Base-by-base conservation (phyloP, 1,284 basidiomycete species). In the Coniferiporia weirii region DNA sequence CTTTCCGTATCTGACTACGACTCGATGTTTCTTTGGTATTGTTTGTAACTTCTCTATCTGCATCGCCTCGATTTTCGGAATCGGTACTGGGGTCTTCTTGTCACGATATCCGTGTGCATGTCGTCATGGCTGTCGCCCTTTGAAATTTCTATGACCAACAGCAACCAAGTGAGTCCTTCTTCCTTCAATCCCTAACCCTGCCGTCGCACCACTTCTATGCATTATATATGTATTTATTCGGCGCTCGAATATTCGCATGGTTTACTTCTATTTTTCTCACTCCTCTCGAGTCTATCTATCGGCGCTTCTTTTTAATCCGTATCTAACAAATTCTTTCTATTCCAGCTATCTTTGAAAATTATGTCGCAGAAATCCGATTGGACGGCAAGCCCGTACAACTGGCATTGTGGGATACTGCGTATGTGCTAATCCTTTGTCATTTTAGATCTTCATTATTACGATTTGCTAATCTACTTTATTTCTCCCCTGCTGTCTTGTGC, bases 381-480 rank as follows among this genome's bases (percentile, higher is more conserved):
- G 96, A 99, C 73, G 95, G 95, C 65, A 98, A 98, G 74, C 92
- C 95, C 46, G 91, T 98, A 20, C 95, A 98, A 72, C 76, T 98
- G 58, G 95, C 95, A 45, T 75, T 98, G 40, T 98, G 95, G 95
- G 95, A 98, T 80, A 98, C 95, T 60, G 95, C 95, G 93, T 93
- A 71, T 73, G 91, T 85, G 60, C 20, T 52, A 13, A n/a, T 56
- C 43, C 34, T 58, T 49, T 53, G 51, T 49, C 7, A 34, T 15
- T 54, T 65, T 60, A 63, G 46, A 47, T 22, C 59, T 60, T 59
- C 44, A 50, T 22, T 54, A 61, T 50, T 58, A 38, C 9, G 17
- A n/a, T 45, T 20, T 40, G 13, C 46, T 45, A 27, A 15, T 22
- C 12, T 27, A 54, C 10, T 35, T 51, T 32, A 3, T 13, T 56